A percentile compares a stretch with the other conserved stretches of the same genome.
Evolutionary conservation across 495 filamentous ascomycete species (phyloP).

Genomic region (Penicillium canariense): DNA sequence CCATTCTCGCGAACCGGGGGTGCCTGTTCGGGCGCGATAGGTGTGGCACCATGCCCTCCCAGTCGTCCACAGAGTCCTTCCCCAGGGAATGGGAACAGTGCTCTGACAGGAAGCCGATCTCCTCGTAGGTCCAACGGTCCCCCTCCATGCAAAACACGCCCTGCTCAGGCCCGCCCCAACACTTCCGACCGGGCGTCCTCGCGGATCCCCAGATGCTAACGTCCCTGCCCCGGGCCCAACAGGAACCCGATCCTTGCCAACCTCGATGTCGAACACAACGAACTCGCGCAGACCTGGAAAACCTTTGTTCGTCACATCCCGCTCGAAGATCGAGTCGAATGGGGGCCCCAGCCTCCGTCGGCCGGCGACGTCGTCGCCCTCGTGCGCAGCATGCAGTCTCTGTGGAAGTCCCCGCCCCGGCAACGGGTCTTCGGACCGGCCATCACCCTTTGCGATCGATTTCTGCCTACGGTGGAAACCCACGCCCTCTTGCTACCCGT

Average conservation of each 20-base stretch:
- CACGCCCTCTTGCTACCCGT: constrained; percentile 36
- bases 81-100: constrained; percentile 20
- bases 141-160: not conserved
- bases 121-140: constrained; percentile 16
- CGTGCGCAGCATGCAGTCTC: constrained; percentile 30
- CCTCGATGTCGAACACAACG: constrained; percentile 48
- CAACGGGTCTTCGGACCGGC: constrained; percentile 30
- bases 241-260: constrained; percentile 37
- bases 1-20: constrained; percentile 2
- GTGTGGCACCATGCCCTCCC: constrained; percentile 25
- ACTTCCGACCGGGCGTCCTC: too few relatives aligned
- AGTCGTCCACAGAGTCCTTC: constrained; percentile 10
- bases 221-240: not conserved
- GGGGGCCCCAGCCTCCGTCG: constrained; percentile 35
- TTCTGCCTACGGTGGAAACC: constrained; percentile 36
- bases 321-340: constrained; percentile 31
- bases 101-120: constrained; percentile 28
- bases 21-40: constrained; percentile 13
- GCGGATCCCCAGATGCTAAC: too few relatives aligned
- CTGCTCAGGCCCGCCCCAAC: not conserved
- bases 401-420: constrained; percentile 32
- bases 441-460: constrained; percentile 34
- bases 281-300: constrained; percentile 45
- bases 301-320: constrained; percentile 37
- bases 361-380: constrained; percentile 33